Percentiles rank a stretch among this genome's conserved stretches.
Conservation (phyloP, 2,329 filamentous ascomycete species). For the Apiospora arundinis region DNA sequence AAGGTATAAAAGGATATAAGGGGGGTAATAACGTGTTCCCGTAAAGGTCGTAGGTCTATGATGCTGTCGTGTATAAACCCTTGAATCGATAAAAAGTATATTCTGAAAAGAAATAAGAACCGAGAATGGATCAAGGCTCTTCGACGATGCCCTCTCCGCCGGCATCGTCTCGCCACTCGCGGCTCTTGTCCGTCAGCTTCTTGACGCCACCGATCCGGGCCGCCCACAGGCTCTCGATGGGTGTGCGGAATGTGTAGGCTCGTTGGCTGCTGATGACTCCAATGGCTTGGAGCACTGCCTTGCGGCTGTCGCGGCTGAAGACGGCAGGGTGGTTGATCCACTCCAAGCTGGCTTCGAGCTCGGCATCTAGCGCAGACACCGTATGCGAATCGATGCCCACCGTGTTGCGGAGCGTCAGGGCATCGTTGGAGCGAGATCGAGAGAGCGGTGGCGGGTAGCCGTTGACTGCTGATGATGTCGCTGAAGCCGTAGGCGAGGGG, state of each 20-base stretch:
- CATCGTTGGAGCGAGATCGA: slow-evolving; percentile 61
- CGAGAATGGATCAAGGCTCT: slow-evolving; percentile 53
- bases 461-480: slow-evolving; percentile 48
- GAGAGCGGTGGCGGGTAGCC: slow-evolving; percentile 50
- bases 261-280: slow-evolving; percentile 95
- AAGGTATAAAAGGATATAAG: slow-evolving; percentile 6
- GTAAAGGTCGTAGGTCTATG: slow-evolving; percentile 4
- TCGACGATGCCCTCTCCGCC: slow-evolving; percentile 74
- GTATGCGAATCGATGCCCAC: slow-evolving; percentile 84
- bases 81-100: background rate
- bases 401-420: slow-evolving; percentile 59
- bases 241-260: slow-evolving; percentile 90
- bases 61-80: background rate
- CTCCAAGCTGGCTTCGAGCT: slow-evolving; percentile 88
- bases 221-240: slow-evolving; percentile 90
- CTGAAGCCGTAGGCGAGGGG: slow-evolving; percentile 60
- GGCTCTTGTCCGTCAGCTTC: slow-evolving; percentile 79
- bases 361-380: slow-evolving; percentile 86
- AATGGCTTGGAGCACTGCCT: slow-evolving; percentile 94
- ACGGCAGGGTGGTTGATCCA: slow-evolving; percentile 98
- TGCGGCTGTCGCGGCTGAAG: slow-evolving; percentile 91
- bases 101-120: background rate
- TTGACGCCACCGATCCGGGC: slow-evolving; percentile 81
- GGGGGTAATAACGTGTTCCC: slow-evolving; percentile 1
- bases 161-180: slow-evolving; percentile 89